Conservation (phyloP, 2,329 filamentous ascomycete genomes). For the Trichoderma guizhouense region DNA sequence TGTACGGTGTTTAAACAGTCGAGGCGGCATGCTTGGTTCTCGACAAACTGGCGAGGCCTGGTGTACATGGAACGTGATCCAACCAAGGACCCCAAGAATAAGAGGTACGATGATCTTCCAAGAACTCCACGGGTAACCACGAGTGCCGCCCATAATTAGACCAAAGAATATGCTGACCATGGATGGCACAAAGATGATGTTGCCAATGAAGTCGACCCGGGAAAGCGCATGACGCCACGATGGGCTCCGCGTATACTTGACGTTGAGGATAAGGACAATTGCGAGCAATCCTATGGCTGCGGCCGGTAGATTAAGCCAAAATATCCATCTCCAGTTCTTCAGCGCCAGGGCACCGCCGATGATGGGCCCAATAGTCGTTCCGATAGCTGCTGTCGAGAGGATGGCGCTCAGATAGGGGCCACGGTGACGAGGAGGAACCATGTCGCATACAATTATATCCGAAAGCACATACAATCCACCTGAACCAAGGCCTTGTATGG, state of each 20-base stretch:
- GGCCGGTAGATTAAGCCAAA: conserved; percentile 44
- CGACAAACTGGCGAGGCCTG: conserved; percentile 10
- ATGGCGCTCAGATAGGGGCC: conserved; percentile 40
- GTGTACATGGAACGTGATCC: conserved; percentile 25
- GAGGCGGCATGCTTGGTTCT: conserved; percentile 20
- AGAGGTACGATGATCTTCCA: conserved; percentile 39
- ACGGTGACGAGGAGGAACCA: conserved; percentile 48
- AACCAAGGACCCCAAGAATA: conserved; percentile 35
- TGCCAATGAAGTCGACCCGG: conserved; percentile 43
- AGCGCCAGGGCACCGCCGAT: conserved; percentile 30
- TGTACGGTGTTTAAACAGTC: conserved; percentile 19
- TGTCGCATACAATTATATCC: conserved; percentile 39
- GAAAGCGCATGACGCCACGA: neutral
- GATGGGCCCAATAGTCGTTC: conserved; percentile 34
- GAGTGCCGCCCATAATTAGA: conserved; percentile 40
- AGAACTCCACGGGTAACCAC: conserved; percentile 37
- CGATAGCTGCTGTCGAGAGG: conserved; percentile 33
- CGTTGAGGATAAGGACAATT: conserved; percentile 34
- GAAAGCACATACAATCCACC: conserved; percentile 31
- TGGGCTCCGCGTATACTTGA: conserved; percentile 26
- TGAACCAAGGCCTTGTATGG: conserved; percentile 42
- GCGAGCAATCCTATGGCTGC: conserved; percentile 23
- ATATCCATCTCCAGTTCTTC: conserved; percentile 44
- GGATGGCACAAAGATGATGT: conserved; percentile 36
- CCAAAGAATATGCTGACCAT: conserved; percentile 30